Evolutionary conservation across 192 early-diverging fungal genomes (phyloP), one percentile per base, ranked within the genome.

Genomic region (Backusella liffmaniae): DNA sequence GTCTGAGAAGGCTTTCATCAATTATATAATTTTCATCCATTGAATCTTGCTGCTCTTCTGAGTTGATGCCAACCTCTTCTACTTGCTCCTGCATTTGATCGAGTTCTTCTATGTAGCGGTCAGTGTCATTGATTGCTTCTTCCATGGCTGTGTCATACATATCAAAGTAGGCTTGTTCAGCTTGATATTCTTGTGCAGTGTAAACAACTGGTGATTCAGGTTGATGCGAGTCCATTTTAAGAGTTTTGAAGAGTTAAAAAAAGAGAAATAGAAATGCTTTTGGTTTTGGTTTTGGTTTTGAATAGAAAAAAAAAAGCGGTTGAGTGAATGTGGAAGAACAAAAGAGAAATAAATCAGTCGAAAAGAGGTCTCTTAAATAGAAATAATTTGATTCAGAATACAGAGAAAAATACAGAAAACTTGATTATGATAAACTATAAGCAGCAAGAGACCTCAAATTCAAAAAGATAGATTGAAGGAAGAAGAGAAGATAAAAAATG

Each of bases 1-100:
- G 39, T 12, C 72, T 74, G 15, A 81, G 66, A n/a, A 81, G 67
- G 44, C 76, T 66, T 59, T 81, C 80, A 21, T 74, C 73, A 66
- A 39, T 62, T 23, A 62, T 62, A 26, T 62, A 62, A 10, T 29
- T 62, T 62, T 13, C 56, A 29, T 62, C 56, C 12, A 29, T 13
- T 62, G 23, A 13, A 62, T 8, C 23, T 62, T 26, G 23, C 3
- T 62, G 56, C 4, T 62, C 56, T 62, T 62, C 56, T n/a, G 56
- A 30, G 26, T 62, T 23, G 26, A 12, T 26, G 2, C 12, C 15
- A 32, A 67, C 41, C 21, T 36, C 41, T 67, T 66, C 59, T 30
- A 44, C 65, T 42, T 73, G 53, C 4, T 73, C 13, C 41, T 73
- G 53, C 1, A 6, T 16, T 44, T 34, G 53, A 41, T 62, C 8